Percentiles rank a stretch among this genome's conserved stretches.
phyloP scores from a whole-genome alignment of 176 grass and related monocot species.

The Hsuehochloa calcarea region DNA sequence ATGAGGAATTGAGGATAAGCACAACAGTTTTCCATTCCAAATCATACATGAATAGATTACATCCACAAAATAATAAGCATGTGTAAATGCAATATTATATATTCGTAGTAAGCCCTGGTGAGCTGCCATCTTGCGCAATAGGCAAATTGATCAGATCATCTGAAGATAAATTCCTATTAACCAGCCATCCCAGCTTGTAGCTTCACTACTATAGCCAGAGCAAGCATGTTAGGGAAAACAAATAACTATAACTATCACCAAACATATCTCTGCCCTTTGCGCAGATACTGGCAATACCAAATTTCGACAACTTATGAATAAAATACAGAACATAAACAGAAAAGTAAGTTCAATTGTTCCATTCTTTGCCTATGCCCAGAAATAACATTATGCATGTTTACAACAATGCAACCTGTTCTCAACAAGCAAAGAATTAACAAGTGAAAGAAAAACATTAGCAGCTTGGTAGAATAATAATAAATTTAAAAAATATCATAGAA shows the following conservation, averaged over 20 bases:
- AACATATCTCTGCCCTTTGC: neutral
- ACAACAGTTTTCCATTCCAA: neutral
- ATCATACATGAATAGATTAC: neutral
- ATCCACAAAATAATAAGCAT: neutral
- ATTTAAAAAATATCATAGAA: neutral
- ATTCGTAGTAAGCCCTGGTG: neutral
- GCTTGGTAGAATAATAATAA: neutral
- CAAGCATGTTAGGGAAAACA: neutral
- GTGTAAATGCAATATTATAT: neutral
- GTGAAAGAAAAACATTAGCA: neutral
- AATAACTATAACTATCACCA: neutral
- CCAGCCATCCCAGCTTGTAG: neutral
- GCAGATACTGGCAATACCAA: neutral
- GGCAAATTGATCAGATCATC: neutral
- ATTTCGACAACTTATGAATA: neutral
- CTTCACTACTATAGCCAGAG: neutral
- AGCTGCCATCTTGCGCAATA: neutral
- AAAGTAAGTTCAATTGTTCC: too few species aligned
- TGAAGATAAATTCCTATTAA: constrained; percentile 19
- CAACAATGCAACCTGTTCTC: neutral
- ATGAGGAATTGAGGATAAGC: neutral
- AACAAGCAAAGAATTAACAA: neutral
- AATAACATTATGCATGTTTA: neutral
- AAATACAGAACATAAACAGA: neutral
- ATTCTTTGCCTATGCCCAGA: neutral